Evolutionary conservation across 2,329 filamentous ascomycete genomes (phyloP).

Genomic region (Parastagonospora avenae): DNA sequence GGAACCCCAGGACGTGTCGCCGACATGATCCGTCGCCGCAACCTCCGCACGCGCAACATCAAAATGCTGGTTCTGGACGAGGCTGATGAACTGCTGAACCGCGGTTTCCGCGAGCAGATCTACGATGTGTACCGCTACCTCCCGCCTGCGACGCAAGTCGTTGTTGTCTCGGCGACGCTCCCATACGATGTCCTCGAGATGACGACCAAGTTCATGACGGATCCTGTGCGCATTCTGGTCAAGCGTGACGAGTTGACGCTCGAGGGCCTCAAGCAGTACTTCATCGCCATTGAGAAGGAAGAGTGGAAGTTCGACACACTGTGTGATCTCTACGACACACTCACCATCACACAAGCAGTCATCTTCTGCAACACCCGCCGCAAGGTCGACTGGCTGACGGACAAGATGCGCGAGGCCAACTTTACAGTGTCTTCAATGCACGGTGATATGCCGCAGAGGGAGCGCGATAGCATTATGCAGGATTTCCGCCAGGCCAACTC

Average conservation of each 20-base stretch:
- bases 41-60: slow-evolving; percentile 74
- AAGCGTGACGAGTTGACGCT: slow-evolving; percentile 99
- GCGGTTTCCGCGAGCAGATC: slow-evolving; percentile 97
- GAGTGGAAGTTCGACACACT: slow-evolving; percentile 99
- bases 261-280: slow-evolving; percentile 98
- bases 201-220: slow-evolving; percentile 99
- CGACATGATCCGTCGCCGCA: slow-evolving; percentile 79
- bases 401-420: slow-evolving; percentile 99
- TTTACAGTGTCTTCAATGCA: slow-evolving; percentile 99
- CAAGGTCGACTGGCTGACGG: slow-evolving; percentile 99
- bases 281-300: slow-evolving; percentile 98
- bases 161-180: slow-evolving; percentile 93
- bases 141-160: slow-evolving; percentile 95
- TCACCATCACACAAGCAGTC: slow-evolving; percentile 98
- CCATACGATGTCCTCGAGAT: slow-evolving; percentile 98
- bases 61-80: slow-evolving; percentile 81
- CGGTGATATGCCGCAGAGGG: slow-evolving; percentile 98
- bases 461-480: slow-evolving; percentile 98
- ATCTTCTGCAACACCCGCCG: slow-evolving; percentile 99
- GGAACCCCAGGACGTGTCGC: slow-evolving; percentile 95
- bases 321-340: slow-evolving; percentile 96
- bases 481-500: slow-evolving; percentile 98
- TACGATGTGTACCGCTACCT: slow-evolving; percentile 99
- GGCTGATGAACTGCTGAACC: slow-evolving; percentile 81
- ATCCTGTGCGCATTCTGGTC: slow-evolving; percentile 93